These are phyloP conservation scores for Suillus placidus DNA, from an alignment of 768 basidiomycete genomes.

Conservation along the genomic window DNA sequence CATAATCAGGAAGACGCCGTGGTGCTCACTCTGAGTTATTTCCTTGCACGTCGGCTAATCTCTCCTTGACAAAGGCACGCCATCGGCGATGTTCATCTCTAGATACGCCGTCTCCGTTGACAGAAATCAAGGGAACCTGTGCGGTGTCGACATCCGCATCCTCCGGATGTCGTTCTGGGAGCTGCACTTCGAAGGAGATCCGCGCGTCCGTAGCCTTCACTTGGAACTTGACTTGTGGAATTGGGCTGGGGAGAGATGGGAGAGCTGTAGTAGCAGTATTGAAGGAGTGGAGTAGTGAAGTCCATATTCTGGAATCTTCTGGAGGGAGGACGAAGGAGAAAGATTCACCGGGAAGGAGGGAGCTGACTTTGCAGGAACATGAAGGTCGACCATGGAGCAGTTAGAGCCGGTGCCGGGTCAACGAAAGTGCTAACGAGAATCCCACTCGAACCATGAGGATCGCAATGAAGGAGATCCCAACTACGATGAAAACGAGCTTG, in stretches of 20 bases:
- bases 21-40: slow-evolving; percentile 29
- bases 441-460: too few relatives aligned
- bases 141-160: neutral
- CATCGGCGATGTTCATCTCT: slow-evolving; percentile 53
- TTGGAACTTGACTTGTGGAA: slow-evolving; percentile 35
- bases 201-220: slow-evolving; percentile 32
- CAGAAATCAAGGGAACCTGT: slow-evolving; percentile 29
- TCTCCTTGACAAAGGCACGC: slow-evolving; percentile 43
- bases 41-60: slow-evolving; percentile 36
- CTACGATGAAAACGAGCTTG: too few relatives aligned
- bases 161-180: slow-evolving; percentile 24
- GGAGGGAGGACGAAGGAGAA: slow-evolving; percentile 40
- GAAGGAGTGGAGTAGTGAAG: too few relatives aligned
- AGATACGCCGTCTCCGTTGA: slow-evolving; percentile 50
- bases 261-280: slow-evolving; percentile 3
- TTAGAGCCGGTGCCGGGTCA: too few relatives aligned
- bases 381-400: neutral
- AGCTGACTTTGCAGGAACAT: slow-evolving; percentile 25
- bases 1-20: neutral
- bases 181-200: slow-evolving; percentile 41
- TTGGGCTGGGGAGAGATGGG: slow-evolving; percentile 13
- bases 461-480: too few relatives aligned
- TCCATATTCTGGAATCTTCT: neutral
- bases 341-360: slow-evolving; percentile 60
- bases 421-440: too few relatives aligned